A percentile compares a stretch with the other conserved stretches of the same genome.
Conservation (phyloP, 2,329 filamentous ascomycete species). For the Remersonia thermophila region DNA sequence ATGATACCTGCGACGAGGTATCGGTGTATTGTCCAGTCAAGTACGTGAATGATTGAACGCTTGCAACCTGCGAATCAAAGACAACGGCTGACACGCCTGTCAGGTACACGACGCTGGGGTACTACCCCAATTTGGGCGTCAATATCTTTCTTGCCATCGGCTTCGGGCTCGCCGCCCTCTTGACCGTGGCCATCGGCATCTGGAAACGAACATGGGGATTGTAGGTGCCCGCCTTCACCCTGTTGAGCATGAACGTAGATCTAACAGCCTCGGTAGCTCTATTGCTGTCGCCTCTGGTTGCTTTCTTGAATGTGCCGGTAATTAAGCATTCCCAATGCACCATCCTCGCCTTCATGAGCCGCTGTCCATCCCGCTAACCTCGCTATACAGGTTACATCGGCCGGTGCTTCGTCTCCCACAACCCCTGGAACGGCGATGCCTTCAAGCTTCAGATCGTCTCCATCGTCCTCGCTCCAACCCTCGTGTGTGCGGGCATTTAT, state of each 20-base stretch:
- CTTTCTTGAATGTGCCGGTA: constrained; percentile 41
- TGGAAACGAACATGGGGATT: constrained; percentile 45
- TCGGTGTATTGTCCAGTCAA: constrained; percentile 34
- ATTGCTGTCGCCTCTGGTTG: constrained; percentile 36
- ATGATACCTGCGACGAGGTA: constrained; percentile 26
- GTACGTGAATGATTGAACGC: too few species aligned
- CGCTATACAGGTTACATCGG: constrained; percentile 43
- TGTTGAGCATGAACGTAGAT: too few species aligned
- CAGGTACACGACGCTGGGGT: constrained; percentile 38
- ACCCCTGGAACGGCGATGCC: constrained; percentile 40
- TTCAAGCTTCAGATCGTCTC: constrained; percentile 49
- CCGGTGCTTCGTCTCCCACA: constrained; percentile 35
- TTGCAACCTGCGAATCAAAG: too few species aligned
- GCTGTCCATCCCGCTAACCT: too few species aligned
- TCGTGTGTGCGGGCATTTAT: constrained; percentile 52
- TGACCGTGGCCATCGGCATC: constrained; percentile 31
- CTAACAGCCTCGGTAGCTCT: constrained; percentile 9
- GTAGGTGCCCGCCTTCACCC: constrained; percentile 11
- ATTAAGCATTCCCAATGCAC: too few species aligned
- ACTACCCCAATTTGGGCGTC: constrained; percentile 41
- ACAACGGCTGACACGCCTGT: too few species aligned
- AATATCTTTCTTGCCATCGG: constrained; percentile 41
- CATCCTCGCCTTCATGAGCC: too few species aligned
- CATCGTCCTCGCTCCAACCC: constrained; percentile 45
- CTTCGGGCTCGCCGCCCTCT: constrained; percentile 34